A percentile compares a stretch with the other conserved stretches of the same genome.
These are phyloP conservation scores for Acanthamoeba castellanii DNA, from an alignment of 208 protist species.

Conservation along the genomic window DNA sequence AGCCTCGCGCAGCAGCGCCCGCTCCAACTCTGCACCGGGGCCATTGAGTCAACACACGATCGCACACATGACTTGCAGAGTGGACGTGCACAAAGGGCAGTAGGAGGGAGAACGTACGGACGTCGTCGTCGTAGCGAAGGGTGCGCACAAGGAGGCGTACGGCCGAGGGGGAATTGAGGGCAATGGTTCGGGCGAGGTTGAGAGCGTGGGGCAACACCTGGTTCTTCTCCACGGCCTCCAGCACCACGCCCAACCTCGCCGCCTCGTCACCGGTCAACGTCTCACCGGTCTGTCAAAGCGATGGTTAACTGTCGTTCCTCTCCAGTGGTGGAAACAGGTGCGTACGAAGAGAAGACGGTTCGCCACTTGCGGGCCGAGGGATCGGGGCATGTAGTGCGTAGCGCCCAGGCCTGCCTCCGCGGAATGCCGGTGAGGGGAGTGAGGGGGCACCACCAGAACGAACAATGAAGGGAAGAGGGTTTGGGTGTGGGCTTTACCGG, in stretches of 20 bases:
- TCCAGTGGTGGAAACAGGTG: too few species aligned
- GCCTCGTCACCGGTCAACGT: conserved; percentile 83
- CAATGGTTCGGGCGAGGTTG: conserved; percentile 74
- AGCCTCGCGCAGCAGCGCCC: conserved; percentile 59
- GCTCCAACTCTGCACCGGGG: conserved; percentile 45
- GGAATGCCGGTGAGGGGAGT: not conserved
- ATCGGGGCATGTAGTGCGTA: conserved; percentile 85
- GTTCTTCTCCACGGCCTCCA: conserved; percentile 32
- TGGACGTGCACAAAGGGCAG: not conserved
- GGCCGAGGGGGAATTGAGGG: conserved; percentile 39
- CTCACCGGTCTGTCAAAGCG: conserved; percentile 47
- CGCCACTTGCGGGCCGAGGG: conserved; percentile 85
- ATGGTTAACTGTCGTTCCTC: too few species aligned
- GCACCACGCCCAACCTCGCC: conserved; percentile 81
- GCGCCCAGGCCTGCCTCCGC: conserved; percentile 72
- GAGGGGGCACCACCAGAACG: not conserved
- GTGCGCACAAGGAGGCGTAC: conserved; percentile 63
- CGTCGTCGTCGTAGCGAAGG: conserved; percentile 38
- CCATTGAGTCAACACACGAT: not conserved
- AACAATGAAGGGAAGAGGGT: not conserved
- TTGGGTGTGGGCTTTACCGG: conserved; percentile 68
- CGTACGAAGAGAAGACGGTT: conserved; percentile 81
- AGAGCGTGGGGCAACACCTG: conserved; percentile 75
- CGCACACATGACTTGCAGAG: too few species aligned
- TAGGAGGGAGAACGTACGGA: not conserved